Evolutionary conservation across 805 yeast species (phyloP).

Genomic region (Scheffersomyces ergatensis): DNA sequence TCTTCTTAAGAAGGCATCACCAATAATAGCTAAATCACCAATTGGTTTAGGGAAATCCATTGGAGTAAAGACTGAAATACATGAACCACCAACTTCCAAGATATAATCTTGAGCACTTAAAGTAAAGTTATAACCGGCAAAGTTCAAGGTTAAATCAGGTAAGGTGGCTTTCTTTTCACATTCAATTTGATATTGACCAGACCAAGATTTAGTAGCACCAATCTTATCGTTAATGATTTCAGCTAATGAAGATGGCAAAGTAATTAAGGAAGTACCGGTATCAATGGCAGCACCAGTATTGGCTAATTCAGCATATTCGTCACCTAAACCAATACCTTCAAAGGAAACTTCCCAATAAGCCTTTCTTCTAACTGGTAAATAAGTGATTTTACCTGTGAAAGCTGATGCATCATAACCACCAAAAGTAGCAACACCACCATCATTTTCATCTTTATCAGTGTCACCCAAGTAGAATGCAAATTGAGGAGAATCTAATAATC

Average conservation of each 20-base stretch:
- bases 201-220: conserved; percentile 97
- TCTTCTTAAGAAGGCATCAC: conserved; percentile 95
- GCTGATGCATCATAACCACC: conserved; percentile 86
- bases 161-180: conserved; percentile 80
- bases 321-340: conserved; percentile 88
- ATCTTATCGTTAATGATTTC: conserved; percentile 93
- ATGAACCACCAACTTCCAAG: conserved; percentile 89
- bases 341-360: conserved; percentile 99
- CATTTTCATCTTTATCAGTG: conserved; percentile 56
- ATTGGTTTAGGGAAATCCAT: conserved; percentile 97
- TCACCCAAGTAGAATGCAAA: conserved; percentile 92
- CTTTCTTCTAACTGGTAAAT: conserved; percentile 98
- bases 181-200: conserved; percentile 93
- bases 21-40: conserved; percentile 94
- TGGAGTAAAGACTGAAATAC: conserved; percentile 95
- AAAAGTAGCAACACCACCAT: conserved; percentile 91
- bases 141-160: conserved; percentile 90
- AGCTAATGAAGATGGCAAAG: conserved; percentile 92
- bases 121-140: conserved; percentile 89
- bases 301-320: conserved; percentile 80
- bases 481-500: conserved; percentile 77
- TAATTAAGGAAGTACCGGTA: conserved; percentile 96
- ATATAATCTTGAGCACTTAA: conserved; percentile 89
- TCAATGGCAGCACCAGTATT: conserved; percentile 96
- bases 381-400: conserved; percentile 80